phyloP scores from a whole-genome alignment of 1,284 basidiomycete species.

The Pterulicium gracile region DNA sequence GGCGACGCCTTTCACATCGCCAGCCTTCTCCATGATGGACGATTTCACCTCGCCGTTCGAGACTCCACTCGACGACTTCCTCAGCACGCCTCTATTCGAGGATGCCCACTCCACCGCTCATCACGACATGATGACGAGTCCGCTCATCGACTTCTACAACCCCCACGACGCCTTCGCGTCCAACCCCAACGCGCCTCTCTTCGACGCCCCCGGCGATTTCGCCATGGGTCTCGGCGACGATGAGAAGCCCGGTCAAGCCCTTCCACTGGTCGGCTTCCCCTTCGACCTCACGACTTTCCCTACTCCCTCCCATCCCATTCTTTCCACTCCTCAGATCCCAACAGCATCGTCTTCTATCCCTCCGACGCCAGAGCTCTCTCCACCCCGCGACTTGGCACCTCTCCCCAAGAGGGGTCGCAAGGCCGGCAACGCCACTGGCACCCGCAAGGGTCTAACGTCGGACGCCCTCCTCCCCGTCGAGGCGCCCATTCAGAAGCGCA shows the following conservation, averaged over 20 bases:
- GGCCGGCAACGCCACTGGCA: slow-evolving; percentile 28
- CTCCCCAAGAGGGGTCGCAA: no score
- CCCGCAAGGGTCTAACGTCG: slow-evolving; percentile 41
- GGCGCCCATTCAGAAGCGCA: slow-evolving; percentile 47
- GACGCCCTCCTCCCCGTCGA: slow-evolving; percentile 39
- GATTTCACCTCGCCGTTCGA: slow-evolving; percentile 8
- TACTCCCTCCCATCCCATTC: slow-evolving; percentile 4
- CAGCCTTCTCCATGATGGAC: neutral
- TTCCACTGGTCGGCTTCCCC: slow-evolving; percentile 9
- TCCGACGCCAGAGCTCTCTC: slow-evolving; percentile 17
- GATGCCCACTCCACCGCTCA: slow-evolving; percentile 13
- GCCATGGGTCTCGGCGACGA: slow-evolving; percentile 12
- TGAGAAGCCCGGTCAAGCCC: slow-evolving; percentile 7
- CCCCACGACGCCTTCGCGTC: neutral
- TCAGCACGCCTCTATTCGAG: slow-evolving; percentile 20
- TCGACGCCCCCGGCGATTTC: slow-evolving; percentile 20
- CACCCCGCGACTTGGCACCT: neutral
- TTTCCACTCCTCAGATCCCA: slow-evolving; percentile 12
- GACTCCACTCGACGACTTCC: slow-evolving; percentile 31
- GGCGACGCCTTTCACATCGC: slow-evolving; percentile 23
- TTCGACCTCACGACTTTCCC: slow-evolving; percentile 15
- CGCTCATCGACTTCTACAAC: slow-evolving; percentile 15
- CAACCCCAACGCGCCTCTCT: slow-evolving; percentile 22
- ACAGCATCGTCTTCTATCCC: slow-evolving; percentile 31
- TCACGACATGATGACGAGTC: slow-evolving; percentile 20